Evolutionary conservation across 176 grass and related monocot species (phyloP).

Genomic region (Alloteropsis semialata): DNA sequence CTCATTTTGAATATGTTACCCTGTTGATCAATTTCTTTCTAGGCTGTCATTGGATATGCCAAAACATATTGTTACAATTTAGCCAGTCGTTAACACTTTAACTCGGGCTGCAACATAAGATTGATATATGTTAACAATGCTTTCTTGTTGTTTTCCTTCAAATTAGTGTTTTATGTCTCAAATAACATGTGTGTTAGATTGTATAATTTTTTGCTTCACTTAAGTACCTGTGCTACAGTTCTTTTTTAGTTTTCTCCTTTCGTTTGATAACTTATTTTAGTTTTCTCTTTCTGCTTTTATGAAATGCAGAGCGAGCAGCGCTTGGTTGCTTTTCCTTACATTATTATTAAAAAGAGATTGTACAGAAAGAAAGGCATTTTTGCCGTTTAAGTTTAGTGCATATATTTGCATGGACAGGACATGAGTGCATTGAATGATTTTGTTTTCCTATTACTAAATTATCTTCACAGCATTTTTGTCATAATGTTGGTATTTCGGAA

Average conservation of each 20-base stretch:
- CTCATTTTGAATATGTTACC: neutral
- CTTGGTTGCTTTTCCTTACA: neutral
- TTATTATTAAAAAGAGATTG: neutral
- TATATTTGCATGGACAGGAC: neutral
- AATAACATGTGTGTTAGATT: neutral
- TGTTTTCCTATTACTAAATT: neutral
- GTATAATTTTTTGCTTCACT: neutral
- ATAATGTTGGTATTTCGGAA: slow-evolving; percentile 3
- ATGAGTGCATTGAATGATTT: neutral
- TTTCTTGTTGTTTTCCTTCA: neutral
- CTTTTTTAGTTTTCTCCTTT: neutral
- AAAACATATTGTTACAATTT: neutral
- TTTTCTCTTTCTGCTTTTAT: neutral
- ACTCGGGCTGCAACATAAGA: neutral
- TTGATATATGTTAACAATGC: neutral
- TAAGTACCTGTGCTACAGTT: neutral
- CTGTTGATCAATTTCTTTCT: neutral
- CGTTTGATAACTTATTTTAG: neutral
- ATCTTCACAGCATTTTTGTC: neutral
- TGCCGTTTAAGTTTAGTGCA: neutral
- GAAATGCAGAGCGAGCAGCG: neutral
- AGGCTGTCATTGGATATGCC: neutral
- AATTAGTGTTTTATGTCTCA: neutral
- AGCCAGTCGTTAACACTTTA: neutral
- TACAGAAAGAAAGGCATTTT: neutral